These are phyloP conservation scores for Kalaharituber pfeilii DNA, from an alignment of 2,329 filamentous ascomycete genomes.

Conservation along the genomic window DNA sequence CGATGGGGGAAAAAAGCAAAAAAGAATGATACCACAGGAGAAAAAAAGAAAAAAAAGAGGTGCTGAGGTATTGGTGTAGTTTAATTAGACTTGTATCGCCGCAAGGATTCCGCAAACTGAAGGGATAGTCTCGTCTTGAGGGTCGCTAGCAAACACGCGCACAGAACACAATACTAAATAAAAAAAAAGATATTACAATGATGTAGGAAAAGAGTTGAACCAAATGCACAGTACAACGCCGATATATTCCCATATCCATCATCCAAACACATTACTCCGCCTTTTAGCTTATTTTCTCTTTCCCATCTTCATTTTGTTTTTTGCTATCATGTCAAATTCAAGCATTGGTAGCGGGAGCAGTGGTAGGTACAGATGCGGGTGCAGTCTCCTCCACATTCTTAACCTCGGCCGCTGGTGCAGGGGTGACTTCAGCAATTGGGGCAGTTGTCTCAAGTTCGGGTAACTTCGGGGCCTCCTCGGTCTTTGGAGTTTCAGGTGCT, in stretches of 20 bases:
- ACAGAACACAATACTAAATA: too few species aligned
- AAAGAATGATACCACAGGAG: too few species aligned
- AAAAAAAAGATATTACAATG: background rate
- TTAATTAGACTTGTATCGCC: too few species aligned
- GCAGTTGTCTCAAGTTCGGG: background rate
- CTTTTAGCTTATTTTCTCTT: background rate
- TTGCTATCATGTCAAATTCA: background rate
- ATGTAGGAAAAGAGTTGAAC: too few species aligned
- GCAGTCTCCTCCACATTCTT: too few species aligned
- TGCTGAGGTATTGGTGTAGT: too few species aligned
- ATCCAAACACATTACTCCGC: background rate
- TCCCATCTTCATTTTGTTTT: background rate
- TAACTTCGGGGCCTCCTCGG: background rate
- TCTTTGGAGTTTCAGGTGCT: slow-evolving; percentile 5
- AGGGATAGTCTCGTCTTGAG: too few species aligned
- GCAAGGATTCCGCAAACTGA: too few species aligned
- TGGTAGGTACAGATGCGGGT: background rate
- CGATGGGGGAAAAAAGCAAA: too few species aligned
- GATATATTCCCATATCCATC: background rate
- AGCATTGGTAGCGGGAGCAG: background rate
- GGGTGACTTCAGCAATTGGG: background rate
- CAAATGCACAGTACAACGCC: background rate
- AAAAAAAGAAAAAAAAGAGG: too few species aligned
- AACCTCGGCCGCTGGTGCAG: too few species aligned
- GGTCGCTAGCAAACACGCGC: background rate